These are phyloP conservation scores for Botrytis tulipae DNA, from an alignment of 2,329 filamentous ascomycete species.

Conservation along the genomic window DNA sequence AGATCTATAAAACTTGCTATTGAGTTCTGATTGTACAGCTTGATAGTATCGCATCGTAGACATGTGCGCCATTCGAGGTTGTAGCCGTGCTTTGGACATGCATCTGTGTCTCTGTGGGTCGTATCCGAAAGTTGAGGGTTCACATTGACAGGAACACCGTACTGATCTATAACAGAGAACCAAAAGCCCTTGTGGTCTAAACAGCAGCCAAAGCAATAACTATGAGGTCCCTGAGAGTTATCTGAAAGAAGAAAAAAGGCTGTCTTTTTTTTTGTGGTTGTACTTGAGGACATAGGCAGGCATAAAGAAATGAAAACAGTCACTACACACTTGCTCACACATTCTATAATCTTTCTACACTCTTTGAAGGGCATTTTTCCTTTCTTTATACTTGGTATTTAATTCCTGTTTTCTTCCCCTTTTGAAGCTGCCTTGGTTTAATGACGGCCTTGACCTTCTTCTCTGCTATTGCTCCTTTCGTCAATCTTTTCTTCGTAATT, in stretches of 20 bases:
- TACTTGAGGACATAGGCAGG: background rate
- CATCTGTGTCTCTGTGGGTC: background rate
- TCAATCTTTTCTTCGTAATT: background rate
- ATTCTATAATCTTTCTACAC: background rate
- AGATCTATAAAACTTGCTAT: background rate
- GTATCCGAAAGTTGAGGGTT: background rate
- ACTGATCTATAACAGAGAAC: background rate
- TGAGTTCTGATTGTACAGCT: background rate
- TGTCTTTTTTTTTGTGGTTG: background rate
- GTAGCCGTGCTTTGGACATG: background rate
- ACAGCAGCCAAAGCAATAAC: background rate
- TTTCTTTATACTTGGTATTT: background rate
- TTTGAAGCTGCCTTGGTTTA: background rate
- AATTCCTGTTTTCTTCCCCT: no score
- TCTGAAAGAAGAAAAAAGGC: background rate
- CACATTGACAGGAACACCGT: background rate
- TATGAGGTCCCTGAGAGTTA: background rate
- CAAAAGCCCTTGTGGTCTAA: background rate
- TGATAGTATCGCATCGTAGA: slow-evolving; percentile 6
- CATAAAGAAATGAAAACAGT: background rate
- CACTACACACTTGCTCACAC: background rate
- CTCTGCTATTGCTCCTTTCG: background rate
- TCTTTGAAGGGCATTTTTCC: background rate
- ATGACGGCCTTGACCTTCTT: background rate
- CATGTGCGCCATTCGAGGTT: slow-evolving; percentile 11